These are phyloP conservation scores for Beauveria pseudobassiana DNA, from an alignment of 2,329 filamentous ascomycete genomes.

Conservation along the genomic window DNA sequence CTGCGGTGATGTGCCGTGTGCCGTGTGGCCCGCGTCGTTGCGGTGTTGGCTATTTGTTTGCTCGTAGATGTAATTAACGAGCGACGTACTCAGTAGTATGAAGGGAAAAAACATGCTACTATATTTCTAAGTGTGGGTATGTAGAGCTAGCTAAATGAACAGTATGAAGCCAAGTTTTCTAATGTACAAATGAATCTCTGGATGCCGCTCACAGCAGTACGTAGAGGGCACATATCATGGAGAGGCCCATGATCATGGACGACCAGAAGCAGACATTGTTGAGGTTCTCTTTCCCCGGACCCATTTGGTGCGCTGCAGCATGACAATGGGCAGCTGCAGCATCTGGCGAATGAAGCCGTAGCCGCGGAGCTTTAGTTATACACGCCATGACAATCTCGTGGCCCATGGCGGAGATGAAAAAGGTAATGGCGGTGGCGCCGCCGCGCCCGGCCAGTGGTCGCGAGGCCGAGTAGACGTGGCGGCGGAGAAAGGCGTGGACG, in stretches of 20 bases:
- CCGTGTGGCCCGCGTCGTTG: no score
- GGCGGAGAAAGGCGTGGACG: conserved; percentile 88
- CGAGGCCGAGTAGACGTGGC: conserved; percentile 87
- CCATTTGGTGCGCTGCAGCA: conserved; percentile 74
- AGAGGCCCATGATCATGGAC: conserved; percentile 81
- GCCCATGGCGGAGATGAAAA: conserved; percentile 79
- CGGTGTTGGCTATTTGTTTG: no score
- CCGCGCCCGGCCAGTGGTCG: conserved; percentile 67
- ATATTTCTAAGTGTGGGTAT: neutral
- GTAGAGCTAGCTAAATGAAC: neutral
- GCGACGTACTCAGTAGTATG: neutral
- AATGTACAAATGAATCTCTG: conserved; percentile 19
- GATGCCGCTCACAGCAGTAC: conserved; percentile 27
- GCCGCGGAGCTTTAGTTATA: conserved; percentile 90
- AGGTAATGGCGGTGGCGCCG: conserved; percentile 81
- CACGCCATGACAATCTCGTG: conserved; percentile 97
- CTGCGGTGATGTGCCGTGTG: no score
- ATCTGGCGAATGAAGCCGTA: conserved; percentile 95
- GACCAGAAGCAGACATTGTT: conserved; percentile 91
- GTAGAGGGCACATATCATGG: conserved; percentile 54
- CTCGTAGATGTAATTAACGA: neutral
- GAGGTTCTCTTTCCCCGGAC: conserved; percentile 68
- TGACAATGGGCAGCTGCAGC: conserved; percentile 92
- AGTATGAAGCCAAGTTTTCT: neutral
- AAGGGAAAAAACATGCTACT: neutral